Base-by-base conservation (phyloP, 192 early-diverging fungal genomes). In the Coemansia sp. region DNA sequence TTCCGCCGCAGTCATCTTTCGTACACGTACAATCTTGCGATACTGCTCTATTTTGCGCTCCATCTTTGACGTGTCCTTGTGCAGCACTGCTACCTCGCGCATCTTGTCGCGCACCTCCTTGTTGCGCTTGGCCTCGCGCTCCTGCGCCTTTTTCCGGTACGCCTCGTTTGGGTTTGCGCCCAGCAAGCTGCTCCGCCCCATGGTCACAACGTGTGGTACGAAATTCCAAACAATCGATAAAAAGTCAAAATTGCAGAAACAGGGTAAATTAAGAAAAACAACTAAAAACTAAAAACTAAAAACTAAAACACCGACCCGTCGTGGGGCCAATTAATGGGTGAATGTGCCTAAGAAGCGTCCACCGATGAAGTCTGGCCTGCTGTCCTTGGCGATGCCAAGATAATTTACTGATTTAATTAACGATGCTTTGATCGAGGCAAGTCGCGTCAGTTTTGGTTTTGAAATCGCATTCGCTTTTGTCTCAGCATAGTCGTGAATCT, bases 21-120 rank as follows among this genome's bases (percentile, higher is more conserved):
- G 79, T 40, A 32, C 62, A 12, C 60, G 54, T 17, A 39, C 32
- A 32, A 73, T 65, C 17, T 38, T 43, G 24, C 60, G 70, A 47
- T 74, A 74, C 45, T 71, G 71, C n/a, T 72, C 75, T 14, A 83
- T 83, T 27, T 67, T 68, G 39, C 68, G 64, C 62, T 83, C 75
- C 57, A 83, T 64, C 39, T 77, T 74, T 32, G 54, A 19, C 3
- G 75, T 77, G 53, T 83, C 71, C 32, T 74, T 77, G 56, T 74
- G 40, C 20, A 77, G 25, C 17, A 74, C 22, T 7, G 71, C 64
- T 1, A 17, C 57, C 40, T 83, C 80, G 19, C 71, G 80, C 75
- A 74, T 67, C 40, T 74, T 65, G 19, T 77, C 66, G 19, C 74
- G 70, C 10, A 66, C 69, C 36, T 83, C 80, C 22, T 83, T 83